Conservation (phyloP, 345 rosid genomes). For the Kernera saxatilis region DNA sequence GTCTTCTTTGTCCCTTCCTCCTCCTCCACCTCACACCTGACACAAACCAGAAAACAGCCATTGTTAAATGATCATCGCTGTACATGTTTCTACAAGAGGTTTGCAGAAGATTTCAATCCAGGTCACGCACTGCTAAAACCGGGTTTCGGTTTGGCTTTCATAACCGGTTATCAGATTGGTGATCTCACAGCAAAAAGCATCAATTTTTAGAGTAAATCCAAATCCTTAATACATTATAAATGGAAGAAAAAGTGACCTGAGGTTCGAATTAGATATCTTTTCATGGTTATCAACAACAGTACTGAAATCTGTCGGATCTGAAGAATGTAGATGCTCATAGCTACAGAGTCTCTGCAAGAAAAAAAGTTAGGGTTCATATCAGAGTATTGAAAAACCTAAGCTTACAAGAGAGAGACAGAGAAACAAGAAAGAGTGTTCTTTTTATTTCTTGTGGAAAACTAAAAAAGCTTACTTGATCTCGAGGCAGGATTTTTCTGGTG, state of each 20-base stretch:
- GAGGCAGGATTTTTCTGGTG: slow-evolving; percentile 39
- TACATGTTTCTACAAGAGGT: not conserved
- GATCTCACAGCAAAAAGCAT: not conserved
- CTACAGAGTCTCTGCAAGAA: slow-evolving; percentile 39
- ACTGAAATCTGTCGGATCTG: slow-evolving; percentile 29
- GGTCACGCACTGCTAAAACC: not conserved
- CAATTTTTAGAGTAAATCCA: not conserved
- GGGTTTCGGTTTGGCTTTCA: not conserved
- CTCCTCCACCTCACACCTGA: slow-evolving; percentile 15
- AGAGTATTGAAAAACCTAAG: not conserved
- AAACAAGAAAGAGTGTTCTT: not conserved
- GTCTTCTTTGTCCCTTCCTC: slow-evolving; percentile 39
- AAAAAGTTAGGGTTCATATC: not conserved
- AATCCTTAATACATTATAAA: not conserved
- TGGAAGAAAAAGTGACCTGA: slow-evolving; percentile 37
- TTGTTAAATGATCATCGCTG: not conserved
- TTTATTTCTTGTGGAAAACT: not conserved
- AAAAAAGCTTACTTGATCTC: slow-evolving; percentile 44
- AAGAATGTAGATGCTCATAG: slow-evolving; percentile 51
- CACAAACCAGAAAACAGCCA: not conserved
- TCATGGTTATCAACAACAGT: slow-evolving; percentile 20
- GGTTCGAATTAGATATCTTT: slow-evolving; percentile 34
- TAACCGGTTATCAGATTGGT: not conserved
- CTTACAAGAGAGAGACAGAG: not conserved
- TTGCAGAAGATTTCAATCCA: not conserved